Percentiles rank a stretch among this genome's conserved stretches.
Conservation (phyloP, 257 asterid species). For the Plantago elongata region DNA sequence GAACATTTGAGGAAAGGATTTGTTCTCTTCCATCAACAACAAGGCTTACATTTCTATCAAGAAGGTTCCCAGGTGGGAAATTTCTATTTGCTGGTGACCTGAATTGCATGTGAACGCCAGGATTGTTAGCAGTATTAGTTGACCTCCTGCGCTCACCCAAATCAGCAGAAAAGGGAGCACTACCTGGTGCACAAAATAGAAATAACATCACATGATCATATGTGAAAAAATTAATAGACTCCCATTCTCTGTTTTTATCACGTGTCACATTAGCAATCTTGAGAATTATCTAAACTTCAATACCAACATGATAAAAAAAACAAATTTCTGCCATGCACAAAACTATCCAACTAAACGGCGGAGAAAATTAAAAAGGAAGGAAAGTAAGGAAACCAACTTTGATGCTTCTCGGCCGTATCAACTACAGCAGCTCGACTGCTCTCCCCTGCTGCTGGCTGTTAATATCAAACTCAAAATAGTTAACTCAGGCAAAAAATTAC, state of each 20-base stretch:
- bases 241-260: too few species aligned
- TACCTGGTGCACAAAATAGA: constrained; percentile 35
- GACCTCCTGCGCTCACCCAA: constrained; percentile 53
- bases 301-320: not conserved
- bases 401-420: constrained; percentile 48
- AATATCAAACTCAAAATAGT: constrained; percentile 9
- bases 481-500: not conserved
- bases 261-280: not conserved
- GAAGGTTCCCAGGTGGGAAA: constrained; percentile 44
- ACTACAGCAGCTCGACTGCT: constrained; percentile 64
- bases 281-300: not conserved
- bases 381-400: constrained; percentile 40
- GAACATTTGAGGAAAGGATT: too few species aligned
- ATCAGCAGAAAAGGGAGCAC: constrained; percentile 44
- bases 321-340: not conserved
- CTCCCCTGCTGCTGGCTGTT: constrained; percentile 77
- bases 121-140: constrained; percentile 41
- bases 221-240: not conserved
- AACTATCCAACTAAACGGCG: not conserved
- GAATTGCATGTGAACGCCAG: constrained; percentile 70
- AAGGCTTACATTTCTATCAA: constrained; percentile 48
- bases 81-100: constrained; percentile 64
- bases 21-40: too few species aligned
- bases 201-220: not conserved
- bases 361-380: constrained; percentile 1